A percentile compares a stretch with the other conserved stretches of the same genome.
Conservation (phyloP, 1,284 basidiomycete species). For the Ganoderma resinaceum region DNA sequence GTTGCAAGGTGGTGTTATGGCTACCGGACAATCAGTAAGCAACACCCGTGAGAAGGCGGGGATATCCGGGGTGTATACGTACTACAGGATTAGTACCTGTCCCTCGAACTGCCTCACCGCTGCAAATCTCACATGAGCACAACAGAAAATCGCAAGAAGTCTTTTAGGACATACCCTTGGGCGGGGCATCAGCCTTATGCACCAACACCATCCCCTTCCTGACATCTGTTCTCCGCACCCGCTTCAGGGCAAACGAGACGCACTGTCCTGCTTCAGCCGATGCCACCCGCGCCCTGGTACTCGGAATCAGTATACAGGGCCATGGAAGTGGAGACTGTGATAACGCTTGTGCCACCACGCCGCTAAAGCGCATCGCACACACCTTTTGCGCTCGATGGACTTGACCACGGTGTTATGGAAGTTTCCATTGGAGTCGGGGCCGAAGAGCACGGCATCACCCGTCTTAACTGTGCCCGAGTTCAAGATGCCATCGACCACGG, state of each 20-base stretch:
- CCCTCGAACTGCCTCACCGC: slow-evolving; percentile 85
- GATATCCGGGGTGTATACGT: slow-evolving; percentile 34
- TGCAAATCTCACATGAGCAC: slow-evolving; percentile 37
- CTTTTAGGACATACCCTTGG: slow-evolving; percentile 58
- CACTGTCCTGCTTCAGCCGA: slow-evolving; percentile 95
- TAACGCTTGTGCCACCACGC: not conserved
- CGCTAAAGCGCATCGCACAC: slow-evolving; percentile 22
- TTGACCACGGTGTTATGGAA: slow-evolving; percentile 86
- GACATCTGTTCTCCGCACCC: slow-evolving; percentile 82
- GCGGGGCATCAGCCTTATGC: slow-evolving; percentile 81
- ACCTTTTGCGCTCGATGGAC: slow-evolving; percentile 95
- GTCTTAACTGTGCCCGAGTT: slow-evolving; percentile 78
- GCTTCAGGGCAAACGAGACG: slow-evolving; percentile 93
- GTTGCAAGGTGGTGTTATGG: slow-evolving; percentile 92
- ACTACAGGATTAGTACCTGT: slow-evolving; percentile 86
- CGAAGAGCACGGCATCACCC: slow-evolving; percentile 86
- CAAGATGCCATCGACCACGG: slow-evolving; percentile 93
- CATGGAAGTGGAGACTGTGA: not conserved
- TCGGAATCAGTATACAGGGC: slow-evolving; percentile 6
- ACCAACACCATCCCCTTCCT: slow-evolving; percentile 96
- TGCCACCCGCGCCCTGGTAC: slow-evolving; percentile 76
- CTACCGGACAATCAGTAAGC: slow-evolving; percentile 46
- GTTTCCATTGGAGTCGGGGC: slow-evolving; percentile 93
- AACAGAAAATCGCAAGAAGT: not conserved
- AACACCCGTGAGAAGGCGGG: not conserved